phyloP scores from a whole-genome alignment of 768 basidiomycete genomes.

The Phanerochaete sordida region DNA sequence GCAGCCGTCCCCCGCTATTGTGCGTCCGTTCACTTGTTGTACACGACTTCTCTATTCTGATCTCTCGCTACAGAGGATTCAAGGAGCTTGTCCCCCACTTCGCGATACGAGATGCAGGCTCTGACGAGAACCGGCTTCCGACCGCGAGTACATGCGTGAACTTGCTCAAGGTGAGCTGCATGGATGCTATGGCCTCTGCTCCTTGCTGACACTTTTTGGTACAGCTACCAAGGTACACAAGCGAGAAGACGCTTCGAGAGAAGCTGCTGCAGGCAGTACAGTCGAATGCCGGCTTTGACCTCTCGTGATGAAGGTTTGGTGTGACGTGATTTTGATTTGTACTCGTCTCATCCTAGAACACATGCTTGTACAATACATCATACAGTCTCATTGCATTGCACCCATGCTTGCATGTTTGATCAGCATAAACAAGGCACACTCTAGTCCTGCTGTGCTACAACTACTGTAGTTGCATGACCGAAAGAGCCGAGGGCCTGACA shows the following conservation, averaged over 20 bases:
- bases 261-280: constrained; percentile 87
- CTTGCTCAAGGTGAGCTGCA: constrained; percentile 66
- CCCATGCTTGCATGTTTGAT: too few species aligned
- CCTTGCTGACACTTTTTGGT: constrained; percentile 1
- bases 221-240: constrained; percentile 69
- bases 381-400: too few species aligned
- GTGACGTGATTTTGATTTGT: neutral
- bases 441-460: too few species aligned
- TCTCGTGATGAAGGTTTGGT: constrained; percentile 48
- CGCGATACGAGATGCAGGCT: constrained; percentile 78
- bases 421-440: too few species aligned
- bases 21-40: neutral
- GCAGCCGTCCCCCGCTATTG: constrained; percentile 85
- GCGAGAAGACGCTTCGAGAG: constrained; percentile 56
- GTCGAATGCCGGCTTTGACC: constrained; percentile 88
- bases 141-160: constrained; percentile 90
- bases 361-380: neutral
- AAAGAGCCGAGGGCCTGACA: too few species aligned
- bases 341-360: neutral
- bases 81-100: constrained; percentile 86
- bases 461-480: too few species aligned
- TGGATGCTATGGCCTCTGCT: neutral
- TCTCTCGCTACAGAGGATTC: constrained; percentile 55
- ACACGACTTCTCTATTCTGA: neutral
- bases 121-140: constrained; percentile 66